These are phyloP conservation scores for Cutaneotrichosporon cutaneum DNA, from an alignment of 1,284 basidiomycete species.

Conservation along the genomic window DNA sequence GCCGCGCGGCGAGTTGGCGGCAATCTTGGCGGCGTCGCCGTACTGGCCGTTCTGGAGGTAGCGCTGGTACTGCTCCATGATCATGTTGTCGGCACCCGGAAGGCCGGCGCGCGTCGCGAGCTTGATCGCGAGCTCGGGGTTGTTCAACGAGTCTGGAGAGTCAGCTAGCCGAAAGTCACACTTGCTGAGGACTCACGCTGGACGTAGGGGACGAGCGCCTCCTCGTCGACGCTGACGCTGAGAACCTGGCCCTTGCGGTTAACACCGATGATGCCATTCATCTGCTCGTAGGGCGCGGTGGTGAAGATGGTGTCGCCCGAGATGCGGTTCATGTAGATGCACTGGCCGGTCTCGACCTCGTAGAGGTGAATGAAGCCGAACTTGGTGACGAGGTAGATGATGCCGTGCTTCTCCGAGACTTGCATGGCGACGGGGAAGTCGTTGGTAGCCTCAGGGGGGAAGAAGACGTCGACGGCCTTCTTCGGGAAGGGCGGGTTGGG, in stretches of 20 bases:
- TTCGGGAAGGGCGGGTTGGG: conserved; percentile 96
- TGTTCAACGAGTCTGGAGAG: conserved; percentile 74
- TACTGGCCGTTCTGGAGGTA: conserved; percentile 89
- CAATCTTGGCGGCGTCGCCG: conserved; percentile 96
- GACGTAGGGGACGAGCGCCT: conserved; percentile 94
- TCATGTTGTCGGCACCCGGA: conserved; percentile 96
- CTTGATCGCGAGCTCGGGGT: conserved; percentile 97
- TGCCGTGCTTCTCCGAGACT: conserved; percentile 94
- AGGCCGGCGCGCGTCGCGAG: conserved; percentile 95
- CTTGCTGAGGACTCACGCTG: conserved; percentile 55
- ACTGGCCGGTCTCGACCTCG: conserved; percentile 96
- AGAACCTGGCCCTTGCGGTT: conserved; percentile 99
- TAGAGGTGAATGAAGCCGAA: conserved; percentile 99
- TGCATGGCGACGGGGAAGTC: conserved; percentile 99
- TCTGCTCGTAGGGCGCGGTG: conserved; percentile 91
- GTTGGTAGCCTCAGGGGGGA: conserved; percentile 95
- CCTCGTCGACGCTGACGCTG: conserved; percentile 94
- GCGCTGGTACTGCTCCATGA: conserved; percentile 92
- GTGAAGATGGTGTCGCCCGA: conserved; percentile 99
- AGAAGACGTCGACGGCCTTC: conserved; percentile 99
- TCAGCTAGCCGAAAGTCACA: conserved; percentile 18
- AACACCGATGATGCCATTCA: conserved; percentile 95
- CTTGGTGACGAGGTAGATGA: conserved; percentile 97
- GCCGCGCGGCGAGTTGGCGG: conserved; percentile 94
- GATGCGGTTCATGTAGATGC: conserved; percentile 99